Evolutionary conservation across 2,329 filamentous ascomycete genomes (phyloP).

Genomic region (Fusarium sp.): DNA sequence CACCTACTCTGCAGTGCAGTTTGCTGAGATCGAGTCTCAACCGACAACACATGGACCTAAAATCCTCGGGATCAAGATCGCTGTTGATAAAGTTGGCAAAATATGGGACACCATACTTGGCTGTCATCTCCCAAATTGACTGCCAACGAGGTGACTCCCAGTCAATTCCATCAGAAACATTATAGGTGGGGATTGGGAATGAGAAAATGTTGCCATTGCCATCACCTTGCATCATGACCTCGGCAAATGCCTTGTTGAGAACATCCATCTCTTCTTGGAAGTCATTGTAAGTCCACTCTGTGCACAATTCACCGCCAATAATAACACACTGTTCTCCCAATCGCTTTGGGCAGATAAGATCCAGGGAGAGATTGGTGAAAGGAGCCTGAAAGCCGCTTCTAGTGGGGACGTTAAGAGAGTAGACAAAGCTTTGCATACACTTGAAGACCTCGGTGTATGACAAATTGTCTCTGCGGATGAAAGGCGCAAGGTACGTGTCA

Average conservation of each 20-base stretch:
- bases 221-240: slow-evolving; percentile 46
- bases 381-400: slow-evolving; percentile 46
- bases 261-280: slow-evolving; percentile 47
- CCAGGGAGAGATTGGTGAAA: slow-evolving; percentile 44
- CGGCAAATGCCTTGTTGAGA: slow-evolving; percentile 45
- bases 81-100: slow-evolving; percentile 48
- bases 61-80: slow-evolving; percentile 44
- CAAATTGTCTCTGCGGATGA: slow-evolving; percentile 39
- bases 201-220: slow-evolving; percentile 47
- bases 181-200: slow-evolving; percentile 45
- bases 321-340: slow-evolving; percentile 35
- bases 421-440: slow-evolving; percentile 45
- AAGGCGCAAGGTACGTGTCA: slow-evolving; percentile 44
- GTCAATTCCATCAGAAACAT: slow-evolving; percentile 41
- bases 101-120: slow-evolving; percentile 46
- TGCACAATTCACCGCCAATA: slow-evolving; percentile 33
- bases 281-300: slow-evolving; percentile 39
- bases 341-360: slow-evolving; percentile 40
- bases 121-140: slow-evolving; percentile 45
- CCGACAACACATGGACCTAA: slow-evolving; percentile 45
- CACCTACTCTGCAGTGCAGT: slow-evolving; percentile 43
- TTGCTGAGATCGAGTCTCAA: slow-evolving; percentile 45
- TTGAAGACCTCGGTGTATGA: slow-evolving; percentile 44
- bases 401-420: slow-evolving; percentile 46
- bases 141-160: slow-evolving; percentile 46